These are phyloP conservation scores for Arthrobotrys sphaeroides DNA, from an alignment of 2,329 filamentous ascomycete genomes.

Conservation along the genomic window DNA sequence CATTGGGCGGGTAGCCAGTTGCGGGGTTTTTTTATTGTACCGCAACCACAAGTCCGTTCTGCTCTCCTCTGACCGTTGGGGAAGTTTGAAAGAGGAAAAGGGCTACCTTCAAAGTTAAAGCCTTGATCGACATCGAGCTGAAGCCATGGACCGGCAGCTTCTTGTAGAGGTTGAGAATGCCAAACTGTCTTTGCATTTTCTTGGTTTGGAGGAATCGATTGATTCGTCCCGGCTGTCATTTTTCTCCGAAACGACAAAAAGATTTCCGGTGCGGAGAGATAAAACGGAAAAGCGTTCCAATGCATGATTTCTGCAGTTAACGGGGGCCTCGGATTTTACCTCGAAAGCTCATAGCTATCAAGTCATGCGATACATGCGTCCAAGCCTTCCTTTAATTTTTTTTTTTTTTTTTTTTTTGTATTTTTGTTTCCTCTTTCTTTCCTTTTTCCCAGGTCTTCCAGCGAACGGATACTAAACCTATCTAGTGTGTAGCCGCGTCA, in stretches of 20 bases:
- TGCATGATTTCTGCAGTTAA: constrained; percentile 10
- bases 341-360: not conserved
- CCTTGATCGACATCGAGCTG: constrained; percentile 17
- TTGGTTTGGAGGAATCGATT: not conserved
- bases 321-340: constrained; percentile 8
- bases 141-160: not conserved
- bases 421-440: too few species aligned
- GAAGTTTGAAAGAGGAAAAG: not conserved
- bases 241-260: constrained; percentile 9
- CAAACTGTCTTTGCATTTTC: constrained; percentile 7
- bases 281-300: not conserved
- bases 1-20: constrained; percentile 25
- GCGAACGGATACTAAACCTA: constrained; percentile 13
- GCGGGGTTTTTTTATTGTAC: constrained; percentile 32
- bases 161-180: not conserved
- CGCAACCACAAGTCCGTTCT: not conserved
- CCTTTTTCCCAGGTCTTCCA: not conserved
- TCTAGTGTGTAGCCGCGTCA: not conserved
- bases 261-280: not conserved
- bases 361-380: constrained; percentile 42
- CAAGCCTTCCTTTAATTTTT: constrained; percentile 1
- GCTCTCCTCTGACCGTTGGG: constrained; percentile 5
- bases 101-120: not conserved
- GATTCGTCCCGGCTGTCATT: not conserved
- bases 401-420: constrained; percentile 10